These are phyloP conservation scores for Lunularia cruciata DNA, from an alignment of 225 moss, liverwort and hornwort species.

Conservation along the genomic window DNA sequence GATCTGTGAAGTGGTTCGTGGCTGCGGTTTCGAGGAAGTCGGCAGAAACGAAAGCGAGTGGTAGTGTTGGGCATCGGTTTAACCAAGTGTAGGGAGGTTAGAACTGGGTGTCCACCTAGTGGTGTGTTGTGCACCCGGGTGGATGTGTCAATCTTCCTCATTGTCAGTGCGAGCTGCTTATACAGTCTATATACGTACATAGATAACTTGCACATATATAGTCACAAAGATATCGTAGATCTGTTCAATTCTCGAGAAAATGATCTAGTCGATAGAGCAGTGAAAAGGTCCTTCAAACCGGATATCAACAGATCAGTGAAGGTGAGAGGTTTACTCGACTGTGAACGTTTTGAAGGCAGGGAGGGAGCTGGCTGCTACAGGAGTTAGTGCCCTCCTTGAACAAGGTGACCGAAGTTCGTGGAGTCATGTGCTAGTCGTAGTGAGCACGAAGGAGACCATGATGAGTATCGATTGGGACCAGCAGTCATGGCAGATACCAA, in stretches of 20 bases:
- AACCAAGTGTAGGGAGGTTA: slow-evolving; percentile 2
- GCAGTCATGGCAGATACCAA: not conserved
- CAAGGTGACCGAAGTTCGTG: not conserved
- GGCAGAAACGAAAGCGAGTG: not conserved
- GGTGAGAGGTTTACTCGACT: not conserved
- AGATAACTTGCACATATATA: too few relatives aligned
- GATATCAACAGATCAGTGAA: not conserved
- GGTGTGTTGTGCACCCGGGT: slow-evolving; percentile 13
- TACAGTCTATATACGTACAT: slow-evolving; percentile 17
- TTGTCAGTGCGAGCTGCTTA: not conserved
- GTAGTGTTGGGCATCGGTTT: not conserved
- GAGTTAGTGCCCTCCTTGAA: slow-evolving; percentile 1
- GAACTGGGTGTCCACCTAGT: slow-evolving; percentile 1
- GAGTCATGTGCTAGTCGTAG: not conserved
- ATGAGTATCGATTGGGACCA: not conserved
- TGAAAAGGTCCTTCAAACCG: not conserved
- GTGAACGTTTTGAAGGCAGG: not conserved
- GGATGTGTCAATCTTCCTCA: not conserved
- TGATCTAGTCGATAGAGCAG: slow-evolving; percentile 12
- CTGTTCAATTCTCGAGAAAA: slow-evolving; percentile 10
- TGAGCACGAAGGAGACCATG: not conserved
- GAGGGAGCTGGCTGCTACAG: slow-evolving; percentile 5
- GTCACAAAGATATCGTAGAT: slow-evolving; percentile 13
- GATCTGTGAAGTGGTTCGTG: not conserved
- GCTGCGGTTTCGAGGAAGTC: slow-evolving; percentile 3